Conservation (phyloP, 208 protist species). For the Herpetomonas samuelpessoai region DNA sequence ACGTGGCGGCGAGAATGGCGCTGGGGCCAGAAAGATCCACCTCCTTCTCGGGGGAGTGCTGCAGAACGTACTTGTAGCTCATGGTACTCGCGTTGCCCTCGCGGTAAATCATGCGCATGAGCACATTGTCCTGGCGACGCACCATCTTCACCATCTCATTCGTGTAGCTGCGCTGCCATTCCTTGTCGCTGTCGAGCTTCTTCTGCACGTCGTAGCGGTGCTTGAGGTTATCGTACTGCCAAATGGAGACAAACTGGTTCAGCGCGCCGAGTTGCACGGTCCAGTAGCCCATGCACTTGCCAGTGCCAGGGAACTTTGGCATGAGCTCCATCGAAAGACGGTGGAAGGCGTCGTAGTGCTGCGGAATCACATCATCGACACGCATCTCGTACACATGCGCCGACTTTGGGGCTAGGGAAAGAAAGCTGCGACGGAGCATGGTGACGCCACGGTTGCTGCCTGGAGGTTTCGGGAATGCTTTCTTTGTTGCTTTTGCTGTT, state of each 20-base stretch:
- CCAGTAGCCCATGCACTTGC: constrained; percentile 67
- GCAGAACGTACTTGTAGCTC: constrained; percentile 80
- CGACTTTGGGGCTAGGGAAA: constrained; percentile 11
- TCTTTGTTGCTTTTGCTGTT: too few relatives aligned
- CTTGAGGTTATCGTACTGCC: constrained; percentile 72
- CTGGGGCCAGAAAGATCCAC: constrained; percentile 46
- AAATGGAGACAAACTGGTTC: constrained; percentile 72
- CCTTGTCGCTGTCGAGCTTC: constrained; percentile 46
- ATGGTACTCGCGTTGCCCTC: constrained; percentile 62
- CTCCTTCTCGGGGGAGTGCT: constrained; percentile 49
- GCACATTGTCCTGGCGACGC: constrained; percentile 43
- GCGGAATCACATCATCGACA: constrained; percentile 41
- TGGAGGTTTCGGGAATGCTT: too few relatives aligned
- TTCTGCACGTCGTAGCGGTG: constrained; percentile 63
- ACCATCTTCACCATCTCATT: constrained; percentile 31
- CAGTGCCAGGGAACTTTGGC: constrained; percentile 33
- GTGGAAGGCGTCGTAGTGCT: constrained; percentile 60
- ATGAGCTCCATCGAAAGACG: constrained; percentile 55
- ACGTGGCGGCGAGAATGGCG: constrained; percentile 65
- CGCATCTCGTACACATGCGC: constrained; percentile 69
- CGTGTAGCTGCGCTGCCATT: constrained; percentile 52
- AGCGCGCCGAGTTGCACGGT: constrained; percentile 68
- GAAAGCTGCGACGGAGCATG: not conserved
- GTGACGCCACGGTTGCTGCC: too few relatives aligned
- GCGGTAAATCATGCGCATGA: constrained; percentile 55